phyloP scores from a whole-genome alignment of 2,329 filamentous ascomycete genomes.

The Xylariaceae sp. region DNA sequence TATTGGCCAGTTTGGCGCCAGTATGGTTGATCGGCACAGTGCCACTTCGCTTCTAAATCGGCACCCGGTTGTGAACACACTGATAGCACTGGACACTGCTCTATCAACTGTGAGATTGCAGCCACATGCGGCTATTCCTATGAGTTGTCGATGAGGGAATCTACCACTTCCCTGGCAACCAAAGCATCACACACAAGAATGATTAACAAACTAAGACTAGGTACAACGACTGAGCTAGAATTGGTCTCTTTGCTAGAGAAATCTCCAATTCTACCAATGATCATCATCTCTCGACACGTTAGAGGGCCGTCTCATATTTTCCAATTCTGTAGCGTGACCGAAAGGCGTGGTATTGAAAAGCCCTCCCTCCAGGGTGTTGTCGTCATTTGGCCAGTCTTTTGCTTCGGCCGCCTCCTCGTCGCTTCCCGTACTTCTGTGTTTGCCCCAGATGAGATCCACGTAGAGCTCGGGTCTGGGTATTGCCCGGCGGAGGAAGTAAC shows the following conservation, averaged over 20 bases:
- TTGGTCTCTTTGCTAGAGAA: background rate
- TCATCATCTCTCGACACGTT: background rate
- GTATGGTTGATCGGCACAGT: no score
- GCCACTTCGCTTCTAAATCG: no score
- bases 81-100: no score
- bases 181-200: no score
- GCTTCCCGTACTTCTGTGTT: background rate
- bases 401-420: background rate
- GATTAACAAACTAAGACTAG: background rate
- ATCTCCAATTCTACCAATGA: background rate
- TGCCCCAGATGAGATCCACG: constrained; percentile 30
- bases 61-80: no score
- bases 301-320: background rate
- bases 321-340: background rate
- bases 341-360: background rate
- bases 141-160: no score
- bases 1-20: no score
- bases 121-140: no score
- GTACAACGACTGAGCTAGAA: background rate
- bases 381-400: background rate
- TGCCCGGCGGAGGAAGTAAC: constrained; percentile 19
- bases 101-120: no score
- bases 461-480: constrained; percentile 31
- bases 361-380: background rate
- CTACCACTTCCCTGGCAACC: no score